Base-by-base conservation (phyloP, 2,329 filamentous ascomycete genomes). In the Talaromyces islandicus region DNA sequence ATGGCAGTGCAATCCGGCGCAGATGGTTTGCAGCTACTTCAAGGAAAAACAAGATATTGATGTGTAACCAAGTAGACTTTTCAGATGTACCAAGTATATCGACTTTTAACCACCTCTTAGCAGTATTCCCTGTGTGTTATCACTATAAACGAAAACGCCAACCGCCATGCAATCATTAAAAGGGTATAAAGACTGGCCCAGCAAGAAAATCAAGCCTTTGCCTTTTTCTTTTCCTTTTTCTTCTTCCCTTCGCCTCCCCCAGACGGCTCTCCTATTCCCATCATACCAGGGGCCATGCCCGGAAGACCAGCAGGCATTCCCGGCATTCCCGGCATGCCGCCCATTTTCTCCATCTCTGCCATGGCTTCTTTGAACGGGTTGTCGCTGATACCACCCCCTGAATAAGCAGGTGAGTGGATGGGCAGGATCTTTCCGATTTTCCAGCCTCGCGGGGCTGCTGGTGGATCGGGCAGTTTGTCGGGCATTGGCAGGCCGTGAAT, bases 301-400 rank as follows among this genome's bases (percentile, higher is more conserved):
- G 59, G 59, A 41, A 61, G 48, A 55, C 51, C 52, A 17, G 24
- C 48, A 21, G 57, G 57, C 57, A 58, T 58, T 14, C 57, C 56
- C n/a, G 56, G 80, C 75, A 84, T 79, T 35, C 68, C 69, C 1
- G 71, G 73, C 56, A 74, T 74, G 32, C 71, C 71, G 4, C 75
- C 72, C 67, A 76, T 71, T 4, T 76, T 76, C 65, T 83, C 80
- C 91, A 97, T 96, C 78, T 95, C 91, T 70, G 87, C 88, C 92
- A 97, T 96, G 82, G 97, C 96, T 67, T 97, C 92, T 80, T 94
- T 91, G 70, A 97, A 87, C 63, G 97, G 85, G 71, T 97, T 96
- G 75, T 99, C 94, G 63, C 87, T 92, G 11, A 97, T 91, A 38
- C 94, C 94, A 11, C 94, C 94, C 9, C 94, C 94, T 58, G 90